Evolutionary conservation across 1,284 basidiomycete genomes (phyloP).

Genomic region (Malassezia equina): DNA sequence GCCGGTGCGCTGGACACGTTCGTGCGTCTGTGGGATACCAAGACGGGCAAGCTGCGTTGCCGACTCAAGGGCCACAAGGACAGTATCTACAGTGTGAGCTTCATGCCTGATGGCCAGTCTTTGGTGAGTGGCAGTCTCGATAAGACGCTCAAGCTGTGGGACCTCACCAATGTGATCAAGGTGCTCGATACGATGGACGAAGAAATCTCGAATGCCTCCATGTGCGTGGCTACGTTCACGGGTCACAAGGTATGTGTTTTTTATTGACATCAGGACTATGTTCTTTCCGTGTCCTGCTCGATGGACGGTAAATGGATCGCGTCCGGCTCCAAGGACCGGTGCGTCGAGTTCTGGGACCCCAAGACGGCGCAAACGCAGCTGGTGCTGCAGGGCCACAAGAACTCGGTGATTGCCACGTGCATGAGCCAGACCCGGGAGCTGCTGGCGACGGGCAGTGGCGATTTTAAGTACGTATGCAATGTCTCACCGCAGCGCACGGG

Average conservation of each 20-base stretch:
- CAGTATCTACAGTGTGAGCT: constrained; percentile 72
- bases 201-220: constrained; percentile 47
- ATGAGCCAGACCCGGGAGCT: constrained; percentile 64
- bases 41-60: constrained; percentile 62
- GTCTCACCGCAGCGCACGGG: constrained; percentile 23
- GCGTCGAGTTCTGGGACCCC: constrained; percentile 67
- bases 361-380: constrained; percentile 64
- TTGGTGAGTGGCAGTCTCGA: constrained; percentile 75
- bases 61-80: constrained; percentile 69
- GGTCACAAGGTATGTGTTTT: constrained; percentile 67
- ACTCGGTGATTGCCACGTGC: constrained; percentile 79
- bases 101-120: constrained; percentile 68
- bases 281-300: constrained; percentile 66
- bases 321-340: constrained; percentile 79
- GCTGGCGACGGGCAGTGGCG: constrained; percentile 75
- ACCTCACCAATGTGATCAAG: constrained; percentile 55
- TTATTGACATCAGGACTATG: constrained; percentile 57
- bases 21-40: constrained; percentile 75
- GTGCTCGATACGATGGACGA: constrained; percentile 33
- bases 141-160: constrained; percentile 79
- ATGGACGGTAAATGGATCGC: constrained; percentile 79
- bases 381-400: constrained; percentile 80
- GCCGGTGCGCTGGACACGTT: constrained; percentile 73
- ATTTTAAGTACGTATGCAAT: constrained; percentile 53
- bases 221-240: constrained; percentile 65